Conservation (phyloP, 2,329 filamentous ascomycete genomes). For the Epichloe uncinata region DNA sequence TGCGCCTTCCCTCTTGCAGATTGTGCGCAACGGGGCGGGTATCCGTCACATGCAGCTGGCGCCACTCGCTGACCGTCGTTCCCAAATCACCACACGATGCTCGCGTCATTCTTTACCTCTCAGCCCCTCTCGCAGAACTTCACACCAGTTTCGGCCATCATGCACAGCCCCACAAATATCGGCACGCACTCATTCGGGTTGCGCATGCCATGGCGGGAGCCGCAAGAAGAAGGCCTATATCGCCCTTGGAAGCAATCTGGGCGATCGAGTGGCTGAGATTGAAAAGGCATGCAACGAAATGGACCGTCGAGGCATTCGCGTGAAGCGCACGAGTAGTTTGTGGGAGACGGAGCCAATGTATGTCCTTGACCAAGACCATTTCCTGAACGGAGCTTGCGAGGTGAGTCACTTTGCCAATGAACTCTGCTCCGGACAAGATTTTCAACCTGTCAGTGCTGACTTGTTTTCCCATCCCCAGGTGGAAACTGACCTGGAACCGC, state of each 20-base stretch:
- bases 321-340: constrained; percentile 71
- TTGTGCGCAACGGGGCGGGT: not conserved
- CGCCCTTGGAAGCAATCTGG: constrained; percentile 85
- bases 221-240: constrained; percentile 52
- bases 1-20: not conserved
- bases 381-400: constrained; percentile 88
- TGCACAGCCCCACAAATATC: not conserved
- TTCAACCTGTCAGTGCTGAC: not conserved
- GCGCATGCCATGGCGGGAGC: constrained; percentile 21
- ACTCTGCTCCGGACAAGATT: not conserved
- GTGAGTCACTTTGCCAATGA: constrained; percentile 27
- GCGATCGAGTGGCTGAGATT: constrained; percentile 73
- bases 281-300: constrained; percentile 72
- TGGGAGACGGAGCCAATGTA: constrained; percentile 99
- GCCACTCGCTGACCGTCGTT: not conserved
- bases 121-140: not conserved
- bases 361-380: constrained; percentile 73
- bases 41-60: not conserved
- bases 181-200: constrained; percentile 16
- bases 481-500: constrained; percentile 61
- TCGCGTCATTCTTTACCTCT: not conserved
- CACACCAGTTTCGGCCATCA: not conserved
- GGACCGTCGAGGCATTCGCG: constrained; percentile 55
- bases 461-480: constrained; percentile 39
- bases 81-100: constrained; percentile 1